Conservation (phyloP, 192 early-diverging fungal genomes). For the Entomortierella parvispora region DNA sequence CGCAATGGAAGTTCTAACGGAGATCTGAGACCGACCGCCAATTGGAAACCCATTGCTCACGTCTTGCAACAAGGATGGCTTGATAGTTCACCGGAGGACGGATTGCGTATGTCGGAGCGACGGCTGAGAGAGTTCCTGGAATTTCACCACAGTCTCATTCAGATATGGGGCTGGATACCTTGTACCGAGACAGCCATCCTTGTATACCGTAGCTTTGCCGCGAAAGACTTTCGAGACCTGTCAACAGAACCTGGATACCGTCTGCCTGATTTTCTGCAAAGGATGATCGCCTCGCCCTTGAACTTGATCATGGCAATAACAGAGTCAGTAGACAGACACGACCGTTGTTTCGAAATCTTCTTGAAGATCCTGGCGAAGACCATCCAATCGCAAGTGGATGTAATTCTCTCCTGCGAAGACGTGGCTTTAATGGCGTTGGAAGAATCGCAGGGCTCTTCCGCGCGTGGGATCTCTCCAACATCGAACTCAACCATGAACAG, state of each 20-base stretch:
- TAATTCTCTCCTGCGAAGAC: neutral
- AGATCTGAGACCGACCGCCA: conserved; percentile 5
- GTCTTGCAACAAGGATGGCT: conserved; percentile 15
- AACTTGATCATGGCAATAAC: conserved; percentile 2
- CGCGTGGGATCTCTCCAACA: neutral
- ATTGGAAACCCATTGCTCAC: conserved; percentile 29
- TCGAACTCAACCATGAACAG: neutral
- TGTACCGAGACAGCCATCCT: neutral
- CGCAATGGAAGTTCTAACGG: conserved; percentile 31
- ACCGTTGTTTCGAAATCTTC: conserved; percentile 39
- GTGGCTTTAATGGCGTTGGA: neutral
- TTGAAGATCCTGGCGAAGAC: conserved; percentile 34
- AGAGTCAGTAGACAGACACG: conserved; percentile 10
- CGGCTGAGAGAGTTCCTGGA: conserved; percentile 7
- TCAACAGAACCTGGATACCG: conserved; percentile 35
- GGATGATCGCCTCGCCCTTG: conserved; percentile 9
- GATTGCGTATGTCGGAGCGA: neutral
- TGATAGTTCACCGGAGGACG: neutral
- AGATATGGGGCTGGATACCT: conserved; percentile 25
- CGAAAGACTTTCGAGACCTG: conserved; percentile 26
- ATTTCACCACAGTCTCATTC: conserved; percentile 19
- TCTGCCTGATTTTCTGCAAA: conserved; percentile 36
- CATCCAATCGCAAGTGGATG: conserved; percentile 10
- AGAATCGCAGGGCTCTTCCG: neutral
- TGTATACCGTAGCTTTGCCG: conserved; percentile 11